Conservation (phyloP, 2,329 filamentous ascomycete genomes). For the Sporothrix brunneoviolacea region DNA sequence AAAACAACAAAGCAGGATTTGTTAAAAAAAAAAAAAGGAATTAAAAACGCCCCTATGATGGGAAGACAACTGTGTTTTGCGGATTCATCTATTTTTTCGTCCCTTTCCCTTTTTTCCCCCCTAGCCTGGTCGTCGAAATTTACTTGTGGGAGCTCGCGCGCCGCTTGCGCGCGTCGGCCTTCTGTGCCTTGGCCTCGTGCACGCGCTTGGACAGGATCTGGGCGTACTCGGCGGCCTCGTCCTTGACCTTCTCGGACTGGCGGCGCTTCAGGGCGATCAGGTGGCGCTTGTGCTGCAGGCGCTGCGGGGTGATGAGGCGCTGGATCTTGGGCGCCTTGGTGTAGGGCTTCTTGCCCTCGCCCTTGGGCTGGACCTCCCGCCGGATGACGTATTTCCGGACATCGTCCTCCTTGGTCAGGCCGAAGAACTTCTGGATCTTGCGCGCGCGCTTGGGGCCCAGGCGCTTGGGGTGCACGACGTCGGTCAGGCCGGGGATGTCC, state of each 20-base stretch:
- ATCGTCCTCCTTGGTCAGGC: constrained; percentile 99
- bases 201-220: constrained; percentile 96
- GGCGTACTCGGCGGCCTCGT: constrained; percentile 97
- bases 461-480: constrained; percentile 97
- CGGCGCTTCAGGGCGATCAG: constrained; percentile 96
- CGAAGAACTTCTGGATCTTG: constrained; percentile 99
- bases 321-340: constrained; percentile 99
- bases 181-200: constrained; percentile 87
- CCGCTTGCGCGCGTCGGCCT: constrained; percentile 92
- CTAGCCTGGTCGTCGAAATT: constrained; percentile 18
- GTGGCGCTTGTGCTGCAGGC: constrained; percentile 99
- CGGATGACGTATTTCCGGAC: constrained; percentile 99
- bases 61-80: background rate
- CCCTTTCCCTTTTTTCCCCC: background rate
- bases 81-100: background rate
- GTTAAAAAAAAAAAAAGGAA: constrained; percentile 6
- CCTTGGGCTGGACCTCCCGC: constrained; percentile 94
- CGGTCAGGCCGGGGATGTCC: constrained; percentile 94
- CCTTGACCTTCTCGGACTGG: constrained; percentile 93
- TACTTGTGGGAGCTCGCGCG: constrained; percentile 93
- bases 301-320: constrained; percentile 98
- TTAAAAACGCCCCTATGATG: constrained; percentile 1
- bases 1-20: too few species aligned
- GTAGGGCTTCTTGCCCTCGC: constrained; percentile 95
- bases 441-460: constrained; percentile 99